These are phyloP conservation scores for Avicennia marina DNA, from an alignment of 257 asterid genomes.

Conservation along the genomic window DNA sequence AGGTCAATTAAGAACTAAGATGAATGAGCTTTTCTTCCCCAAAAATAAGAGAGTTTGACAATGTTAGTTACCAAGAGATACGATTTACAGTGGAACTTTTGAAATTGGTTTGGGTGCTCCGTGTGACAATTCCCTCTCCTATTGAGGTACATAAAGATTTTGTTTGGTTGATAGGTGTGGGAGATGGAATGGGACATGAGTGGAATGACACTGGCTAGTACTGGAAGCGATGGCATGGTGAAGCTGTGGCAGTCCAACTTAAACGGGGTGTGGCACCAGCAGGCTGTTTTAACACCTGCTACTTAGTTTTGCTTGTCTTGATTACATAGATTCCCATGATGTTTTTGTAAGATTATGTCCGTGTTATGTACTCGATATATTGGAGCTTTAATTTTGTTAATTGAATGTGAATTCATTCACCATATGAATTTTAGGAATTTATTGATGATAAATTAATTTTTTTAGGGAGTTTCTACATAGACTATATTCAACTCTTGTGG, in stretches of 20 bases:
- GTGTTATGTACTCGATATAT: too few species aligned
- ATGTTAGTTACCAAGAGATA: neutral
- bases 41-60: neutral
- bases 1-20: too few species aligned
- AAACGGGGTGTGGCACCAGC: slow-evolving; percentile 75
- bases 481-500: too few species aligned
- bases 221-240: slow-evolving; percentile 66
- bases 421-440: neutral
- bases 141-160: neutral
- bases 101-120: neutral
- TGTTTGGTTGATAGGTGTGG: slow-evolving; percentile 51
- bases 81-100: neutral
- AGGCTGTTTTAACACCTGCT: slow-evolving; percentile 57
- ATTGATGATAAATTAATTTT: too few species aligned
- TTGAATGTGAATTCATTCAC: too few species aligned
- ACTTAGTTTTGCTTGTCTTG: too few species aligned
- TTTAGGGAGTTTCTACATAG: too few species aligned
- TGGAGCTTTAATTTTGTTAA: too few species aligned
- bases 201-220: slow-evolving; percentile 90
- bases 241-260: slow-evolving; percentile 88
- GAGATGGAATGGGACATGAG: slow-evolving; percentile 98
- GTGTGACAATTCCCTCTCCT: too few species aligned
- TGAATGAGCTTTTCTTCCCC: neutral
- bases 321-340: too few species aligned
- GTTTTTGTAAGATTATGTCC: too few species aligned